Base-by-base conservation (phyloP, 2,329 filamentous ascomycete species). In the Cadophora malorum region DNA sequence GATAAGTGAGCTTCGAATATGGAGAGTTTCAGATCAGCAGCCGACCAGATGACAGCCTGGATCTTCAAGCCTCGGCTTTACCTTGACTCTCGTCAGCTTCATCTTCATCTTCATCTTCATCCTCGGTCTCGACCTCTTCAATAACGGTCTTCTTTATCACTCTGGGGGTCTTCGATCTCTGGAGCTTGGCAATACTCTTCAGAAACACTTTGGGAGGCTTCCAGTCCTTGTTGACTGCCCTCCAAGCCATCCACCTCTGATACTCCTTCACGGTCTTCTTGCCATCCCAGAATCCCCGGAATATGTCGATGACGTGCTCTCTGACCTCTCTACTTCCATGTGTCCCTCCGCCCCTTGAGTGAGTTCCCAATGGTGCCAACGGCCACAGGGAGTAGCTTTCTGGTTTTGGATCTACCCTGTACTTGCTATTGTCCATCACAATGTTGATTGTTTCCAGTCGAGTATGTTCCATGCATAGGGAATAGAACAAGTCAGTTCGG, bases 391-490 rank as follows among this genome's bases (percentile, higher is more conserved):
- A 45, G 45, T 65, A 67, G 7, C 45, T 52, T 31, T 59, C 50
- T 25, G 65, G 65, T 10, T 66, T 33, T 0, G 38, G 19, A 28
- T 52, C 49, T 2, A 59, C 33, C 12, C 35, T 33, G 25, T 66
- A 69, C 0, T 55, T 61, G 55, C 65, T 68, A 14, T 63, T 64
- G 45, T 69, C 66, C 19, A 68, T 25, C 4, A 68, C 64, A 23
- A 69, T 66, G 7, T 49, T 66, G 60, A 71, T 67, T 19, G 60
- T 63, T 12, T 60, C 21, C 7, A 71, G 33, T 23, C 41, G 14
- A 0, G 63, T 64, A 45, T 65, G 61, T 23, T 65, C 50, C 45
- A 67, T 55, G 21, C 50, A 41, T 35, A 69, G 19, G 1, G 12
- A 19, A 47, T 69, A 64, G 61, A 69, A 47, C 5, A 68, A 19